Evolutionary conservation across 257 asterid species (phyloP), one percentile per base, ranked within the genome.

Genomic region (Salvia hispanica): DNA sequence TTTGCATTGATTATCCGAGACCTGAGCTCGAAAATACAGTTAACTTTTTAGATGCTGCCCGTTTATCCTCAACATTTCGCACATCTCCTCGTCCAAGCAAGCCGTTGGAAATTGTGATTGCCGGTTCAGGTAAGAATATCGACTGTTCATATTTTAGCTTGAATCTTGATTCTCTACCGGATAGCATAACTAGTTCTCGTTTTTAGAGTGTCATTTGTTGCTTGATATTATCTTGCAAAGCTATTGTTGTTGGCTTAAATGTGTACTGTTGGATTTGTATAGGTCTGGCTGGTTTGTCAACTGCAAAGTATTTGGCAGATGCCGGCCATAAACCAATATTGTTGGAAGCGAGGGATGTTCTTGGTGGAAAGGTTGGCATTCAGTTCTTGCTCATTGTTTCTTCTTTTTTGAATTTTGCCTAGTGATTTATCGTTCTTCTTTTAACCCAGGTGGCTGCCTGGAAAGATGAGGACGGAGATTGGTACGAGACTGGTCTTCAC

Each of bases 241-340:
- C 72, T 50, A 4, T 46, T 53, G 14, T n/a, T 40, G 31, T 25
- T 25, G 31, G 31, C 31, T 25, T 25, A 25, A 25, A 25, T 25
- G 31, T 57, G 51, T 40, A 2, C 58, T 78, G 40, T 68, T 62
- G 18, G 53, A 11, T 76, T 61, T 69, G 58, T 79, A 66, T 72
- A 92, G 99, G 99, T 78, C 79, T 94, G 90, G 99, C 88, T 14
- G 99, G 97, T 59, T 79, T 94, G 75, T 85, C 87, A 60, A 94
- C 99, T 65, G 99, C 97, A 71, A 94, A 94, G 80, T 94, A 94
- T 80, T 82, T 94, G 75, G 97, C 99, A 7, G 97, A 94, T 85
- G 99, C 96, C 46, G 99, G 99, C 31, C 99, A 94, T 77, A 88
- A 83, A 72, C 97, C 99, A 13, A 85, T 91, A 75, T 71, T 91